phyloP scores from a whole-genome alignment of 1,139 yeast genomes.

The Yamadazyma conglobata region DNA sequence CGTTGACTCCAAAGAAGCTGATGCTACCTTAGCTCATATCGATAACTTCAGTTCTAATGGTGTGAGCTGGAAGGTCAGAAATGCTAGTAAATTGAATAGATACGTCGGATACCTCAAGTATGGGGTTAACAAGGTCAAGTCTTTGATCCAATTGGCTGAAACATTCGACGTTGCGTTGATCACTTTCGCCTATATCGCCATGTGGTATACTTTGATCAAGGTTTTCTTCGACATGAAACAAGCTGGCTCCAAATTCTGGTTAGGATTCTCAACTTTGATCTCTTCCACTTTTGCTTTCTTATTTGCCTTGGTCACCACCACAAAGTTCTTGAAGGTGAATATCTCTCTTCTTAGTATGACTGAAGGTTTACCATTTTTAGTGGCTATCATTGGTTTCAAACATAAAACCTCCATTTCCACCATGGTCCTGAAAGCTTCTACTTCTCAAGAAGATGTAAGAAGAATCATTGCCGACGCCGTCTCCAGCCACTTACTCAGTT shows the following conservation, averaged over 20 bases:
- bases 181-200: slow-evolving; percentile 79
- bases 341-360: slow-evolving; percentile 76
- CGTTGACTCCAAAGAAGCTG: slow-evolving; percentile 35
- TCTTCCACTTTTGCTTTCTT: slow-evolving; percentile 86
- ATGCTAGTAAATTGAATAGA: slow-evolving; percentile 59
- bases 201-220: slow-evolving; percentile 81
- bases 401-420: slow-evolving; percentile 78
- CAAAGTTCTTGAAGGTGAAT: slow-evolving; percentile 47
- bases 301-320: slow-evolving; percentile 71
- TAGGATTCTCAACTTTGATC: slow-evolving; percentile 76
- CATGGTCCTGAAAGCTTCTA: slow-evolving; percentile 48
- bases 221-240: slow-evolving; percentile 77
- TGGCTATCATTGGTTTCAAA: slow-evolving; percentile 90
- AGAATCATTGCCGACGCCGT: slow-evolving; percentile 58
- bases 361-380: slow-evolving; percentile 93
- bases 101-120: slow-evolving; percentile 58
- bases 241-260: slow-evolving; percentile 86
- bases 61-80: slow-evolving; percentile 63
- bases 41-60: slow-evolving; percentile 36
- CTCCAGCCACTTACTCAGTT: slow-evolving; percentile 60
- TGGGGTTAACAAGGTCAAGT: slow-evolving; percentile 44
- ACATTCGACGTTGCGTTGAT: slow-evolving; percentile 81
- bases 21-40: slow-evolving; percentile 28
- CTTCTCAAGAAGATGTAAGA: slow-evolving; percentile 38
- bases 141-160: slow-evolving; percentile 72